Conservation (phyloP, 805 yeast genomes). For the Sugiyamaella mastotermitis region DNA sequence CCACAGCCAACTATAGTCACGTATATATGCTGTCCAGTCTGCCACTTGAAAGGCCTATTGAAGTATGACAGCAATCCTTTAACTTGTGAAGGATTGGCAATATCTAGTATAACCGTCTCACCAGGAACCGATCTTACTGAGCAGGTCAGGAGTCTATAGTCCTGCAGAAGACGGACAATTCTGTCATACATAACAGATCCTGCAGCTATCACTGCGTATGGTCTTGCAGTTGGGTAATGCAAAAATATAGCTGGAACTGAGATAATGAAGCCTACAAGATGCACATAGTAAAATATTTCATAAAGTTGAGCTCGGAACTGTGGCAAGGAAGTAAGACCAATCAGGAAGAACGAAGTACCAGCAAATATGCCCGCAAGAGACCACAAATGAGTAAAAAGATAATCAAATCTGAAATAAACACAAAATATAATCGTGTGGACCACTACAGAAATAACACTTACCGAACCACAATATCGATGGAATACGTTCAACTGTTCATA, state of each 20-base stretch:
- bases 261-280: conserved; percentile 15
- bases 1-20: conserved; percentile 19
- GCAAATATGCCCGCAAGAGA: conserved; percentile 19
- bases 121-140: conserved; percentile 14
- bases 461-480: conserved; percentile 36
- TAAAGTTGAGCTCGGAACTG: conserved; percentile 12
- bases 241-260: conserved; percentile 18
- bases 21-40: conserved; percentile 22
- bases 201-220: conserved; percentile 20
- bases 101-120: conserved; percentile 17
- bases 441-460: conserved; percentile 13
- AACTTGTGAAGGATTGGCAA: conserved; percentile 3
- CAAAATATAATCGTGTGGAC: conserved; percentile 17
- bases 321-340: conserved; percentile 17
- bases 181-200: conserved; percentile 20
- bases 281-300: conserved; percentile 21
- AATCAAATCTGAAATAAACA: conserved; percentile 15
- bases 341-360: conserved; percentile 14
- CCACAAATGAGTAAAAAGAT: conserved; percentile 18
- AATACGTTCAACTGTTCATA: conserved; percentile 40
- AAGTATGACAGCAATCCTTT: background rate
- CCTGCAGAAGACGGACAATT: conserved; percentile 12
- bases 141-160: conserved; percentile 17
- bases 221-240: conserved; percentile 20
- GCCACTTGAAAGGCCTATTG: conserved; percentile 14